These are phyloP conservation scores for Exophiala spinifera DNA, from an alignment of 2,329 filamentous ascomycete species.

Conservation along the genomic window DNA sequence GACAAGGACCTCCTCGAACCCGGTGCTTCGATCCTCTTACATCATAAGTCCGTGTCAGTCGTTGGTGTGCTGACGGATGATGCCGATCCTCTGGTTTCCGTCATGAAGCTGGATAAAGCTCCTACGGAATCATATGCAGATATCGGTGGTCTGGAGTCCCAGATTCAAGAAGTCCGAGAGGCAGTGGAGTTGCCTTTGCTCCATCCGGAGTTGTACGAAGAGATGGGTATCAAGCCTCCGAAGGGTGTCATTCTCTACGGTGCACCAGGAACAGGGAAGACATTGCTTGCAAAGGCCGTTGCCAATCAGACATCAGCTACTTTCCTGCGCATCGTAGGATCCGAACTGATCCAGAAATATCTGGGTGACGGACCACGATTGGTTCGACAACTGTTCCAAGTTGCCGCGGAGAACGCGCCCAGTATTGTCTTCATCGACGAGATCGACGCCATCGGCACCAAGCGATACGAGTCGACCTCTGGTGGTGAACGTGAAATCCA, in stretches of 20 bases:
- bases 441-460: slow-evolving; percentile 97
- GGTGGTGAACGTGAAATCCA: slow-evolving; percentile 97
- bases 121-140: slow-evolving; percentile 98
- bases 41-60: slow-evolving; percentile 97
- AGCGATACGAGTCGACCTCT: slow-evolving; percentile 95
- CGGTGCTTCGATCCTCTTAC: slow-evolving; percentile 88
- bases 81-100: slow-evolving; percentile 88
- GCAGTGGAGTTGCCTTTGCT: slow-evolving; percentile 92
- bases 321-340: slow-evolving; percentile 94
- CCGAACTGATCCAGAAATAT: slow-evolving; percentile 97
- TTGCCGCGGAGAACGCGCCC: slow-evolving; percentile 91
- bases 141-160: slow-evolving; percentile 90
- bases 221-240: slow-evolving; percentile 99
- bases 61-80: slow-evolving; percentile 97
- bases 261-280: slow-evolving; percentile 95
- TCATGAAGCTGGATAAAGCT: slow-evolving; percentile 99
- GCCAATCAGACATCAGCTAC: slow-evolving; percentile 99
- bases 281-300: slow-evolving; percentile 90
- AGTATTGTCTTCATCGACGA: slow-evolving; percentile 99
- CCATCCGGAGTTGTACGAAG: slow-evolving; percentile 96
- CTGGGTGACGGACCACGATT: slow-evolving; percentile 91
- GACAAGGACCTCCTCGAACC: slow-evolving; percentile 98
- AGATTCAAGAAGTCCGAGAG: slow-evolving; percentile 97
- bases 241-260: slow-evolving; percentile 99
- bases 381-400: slow-evolving; percentile 86